Conservation (phyloP, 2,329 filamentous ascomycete genomes). For the Epicoccum sorghinum region DNA sequence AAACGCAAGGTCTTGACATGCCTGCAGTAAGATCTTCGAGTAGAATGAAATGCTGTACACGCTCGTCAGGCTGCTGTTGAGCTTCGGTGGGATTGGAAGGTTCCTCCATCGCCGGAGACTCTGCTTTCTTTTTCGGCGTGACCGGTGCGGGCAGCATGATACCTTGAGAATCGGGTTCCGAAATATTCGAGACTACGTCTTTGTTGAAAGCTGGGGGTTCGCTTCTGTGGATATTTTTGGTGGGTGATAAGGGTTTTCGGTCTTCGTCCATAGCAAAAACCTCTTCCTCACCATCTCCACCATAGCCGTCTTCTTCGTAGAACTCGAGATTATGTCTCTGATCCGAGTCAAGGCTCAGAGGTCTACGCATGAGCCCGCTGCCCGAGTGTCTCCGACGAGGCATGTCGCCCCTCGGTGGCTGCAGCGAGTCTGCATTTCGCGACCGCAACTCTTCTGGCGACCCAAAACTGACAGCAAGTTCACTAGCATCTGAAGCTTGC, state of each 20-base stretch:
- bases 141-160: conserved; percentile 45
- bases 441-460: conserved; percentile 18
- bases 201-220: conserved; percentile 2
- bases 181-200: background rate
- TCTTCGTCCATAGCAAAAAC: conserved; percentile 72
- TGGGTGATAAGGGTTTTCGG: conserved; percentile 17
- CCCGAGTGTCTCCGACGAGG: conserved; percentile 80
- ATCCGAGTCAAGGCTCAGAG: conserved; percentile 67
- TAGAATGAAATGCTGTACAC: conserved; percentile 90
- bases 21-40: conserved; percentile 94
- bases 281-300: conserved; percentile 75
- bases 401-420: conserved; percentile 32
- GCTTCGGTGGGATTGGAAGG: conserved; percentile 54
- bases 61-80: conserved; percentile 56
- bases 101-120: conserved; percentile 17
- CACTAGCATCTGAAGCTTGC: conserved; percentile 29
- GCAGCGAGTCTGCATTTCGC: conserved; percentile 28
- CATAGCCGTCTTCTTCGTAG: conserved; percentile 87
- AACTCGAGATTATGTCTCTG: conserved; percentile 83
- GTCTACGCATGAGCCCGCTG: conserved; percentile 77
- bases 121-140: conserved; percentile 19
- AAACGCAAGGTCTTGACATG: conserved; percentile 95
- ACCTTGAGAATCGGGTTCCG: conserved; percentile 19
- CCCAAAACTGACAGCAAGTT: conserved; percentile 16
- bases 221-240: conserved; percentile 10